Evolutionary conservation across 2,329 filamentous ascomycete species (phyloP), one percentile per base, ranked within the genome.

Genomic region (Talaromyces sp.): DNA sequence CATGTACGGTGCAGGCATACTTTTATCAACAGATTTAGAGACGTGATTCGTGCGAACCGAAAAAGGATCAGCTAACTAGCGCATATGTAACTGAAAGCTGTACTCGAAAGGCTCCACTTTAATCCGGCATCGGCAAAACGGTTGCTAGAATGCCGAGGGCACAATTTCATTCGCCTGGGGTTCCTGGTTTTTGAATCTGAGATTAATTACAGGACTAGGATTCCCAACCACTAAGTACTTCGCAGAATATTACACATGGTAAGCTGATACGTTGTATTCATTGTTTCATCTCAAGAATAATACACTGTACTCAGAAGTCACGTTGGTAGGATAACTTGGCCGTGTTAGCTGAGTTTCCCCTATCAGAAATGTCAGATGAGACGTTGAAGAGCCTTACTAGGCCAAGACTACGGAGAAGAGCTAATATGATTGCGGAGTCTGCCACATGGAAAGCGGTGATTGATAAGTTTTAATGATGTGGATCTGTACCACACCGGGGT

Each of bases 391-490:
- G 50, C 50, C 50, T 56, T 56, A 35, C 50, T 37, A 31, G 50
- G 50, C 31, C 37, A 37, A 22, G 37, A 39, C 2, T 56, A 22
- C 22, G 22, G 22, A 22, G 22, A 22, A 33, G 33, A n/a, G 33
- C 33, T 56, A 37, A 33, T 19, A 19, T 56, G 31, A 37, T 37
- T 56, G 31, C 52, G 52, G 52, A 56, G 33, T 37, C 33, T 56
- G 52, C 52, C 52, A 56, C 52, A 56, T 56, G 52, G 52, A 19
- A 54, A 50, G 47, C 13, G 47, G 31, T 37, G 31, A 35, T 54
- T 33, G 49, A 54, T 54, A 54, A 27, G 27, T 27, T 6, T 17
- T 22, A 19, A 25, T 52, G 31, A 13, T 3, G 27, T 54, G 15
- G 27, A 33, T 37, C 50, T 35, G 35, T 56, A 25, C 33, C 11